Evolutionary conservation across 1,284 basidiomycete genomes (phyloP).

Genomic region (Somion occarium): DNA sequence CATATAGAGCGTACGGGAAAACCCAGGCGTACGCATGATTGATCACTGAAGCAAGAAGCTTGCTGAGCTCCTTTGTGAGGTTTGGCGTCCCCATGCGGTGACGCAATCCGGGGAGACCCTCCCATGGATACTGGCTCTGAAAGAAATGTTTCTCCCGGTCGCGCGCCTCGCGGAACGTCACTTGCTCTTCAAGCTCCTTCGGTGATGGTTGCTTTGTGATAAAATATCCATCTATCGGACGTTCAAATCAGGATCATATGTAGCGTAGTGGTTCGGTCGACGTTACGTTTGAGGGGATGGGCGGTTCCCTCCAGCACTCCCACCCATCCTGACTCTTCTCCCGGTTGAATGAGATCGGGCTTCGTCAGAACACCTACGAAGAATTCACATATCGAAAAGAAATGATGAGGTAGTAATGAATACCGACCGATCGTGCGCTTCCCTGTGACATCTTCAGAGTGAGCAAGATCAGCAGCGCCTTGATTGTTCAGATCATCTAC

Average conservation of each 20-base stretch:
- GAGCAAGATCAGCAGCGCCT: slow-evolving; percentile 14
- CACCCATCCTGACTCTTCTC: slow-evolving; percentile 6
- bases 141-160: slow-evolving; percentile 12
- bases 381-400: not conserved
- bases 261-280: not conserved
- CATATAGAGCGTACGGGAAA: too few relatives aligned
- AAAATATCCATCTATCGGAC: slow-evolving; percentile 13
- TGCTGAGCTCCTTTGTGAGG: slow-evolving; percentile 14
- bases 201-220: slow-evolving; percentile 17
- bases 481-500: slow-evolving; percentile 18
- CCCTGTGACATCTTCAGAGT: slow-evolving; percentile 11
- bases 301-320: slow-evolving; percentile 1
- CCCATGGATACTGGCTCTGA: slow-evolving; percentile 10
- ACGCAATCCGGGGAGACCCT: slow-evolving; percentile 2
- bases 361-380: slow-evolving; percentile 9
- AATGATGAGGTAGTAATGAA: not conserved
- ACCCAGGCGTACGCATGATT: slow-evolving; percentile 14
- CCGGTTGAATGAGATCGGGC: slow-evolving; percentile 4
- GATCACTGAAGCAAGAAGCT: slow-evolving; percentile 13
- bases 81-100: slow-evolving; percentile 14
- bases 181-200: slow-evolving; percentile 12
- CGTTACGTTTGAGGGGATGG: slow-evolving; percentile 6
- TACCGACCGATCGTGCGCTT: slow-evolving; percentile 16
- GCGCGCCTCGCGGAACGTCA: slow-evolving; percentile 9
- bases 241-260: not conserved